Evolutionary conservation across 768 basidiomycete species (phyloP).

Genomic region (Cystofilobasidium ferigula): DNA sequence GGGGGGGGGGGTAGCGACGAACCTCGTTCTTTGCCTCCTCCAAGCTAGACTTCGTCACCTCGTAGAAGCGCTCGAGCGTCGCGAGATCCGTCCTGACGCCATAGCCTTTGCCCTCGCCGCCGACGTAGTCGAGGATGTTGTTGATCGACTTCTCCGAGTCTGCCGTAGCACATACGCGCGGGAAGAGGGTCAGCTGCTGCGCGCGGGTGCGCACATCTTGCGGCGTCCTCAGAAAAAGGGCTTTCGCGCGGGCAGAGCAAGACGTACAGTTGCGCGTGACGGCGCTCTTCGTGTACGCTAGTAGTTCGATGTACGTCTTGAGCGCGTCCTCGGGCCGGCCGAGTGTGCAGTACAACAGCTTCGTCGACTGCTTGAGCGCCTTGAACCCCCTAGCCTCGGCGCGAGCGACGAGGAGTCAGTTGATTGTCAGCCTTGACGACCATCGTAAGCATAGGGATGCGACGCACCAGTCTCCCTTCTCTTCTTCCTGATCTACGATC

Average conservation of each 20-base stretch:
- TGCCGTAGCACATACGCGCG: not conserved
- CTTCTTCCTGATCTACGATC: slow-evolving; percentile 82
- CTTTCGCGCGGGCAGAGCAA: not conserved
- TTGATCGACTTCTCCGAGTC: slow-evolving; percentile 98
- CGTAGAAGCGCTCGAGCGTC: slow-evolving; percentile 87
- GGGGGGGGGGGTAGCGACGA: slow-evolving; percentile 30
- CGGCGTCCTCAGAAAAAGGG: no score
- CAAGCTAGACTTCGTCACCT: slow-evolving; percentile 76
- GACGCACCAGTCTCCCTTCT: slow-evolving; percentile 82
- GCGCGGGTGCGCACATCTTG: no score
- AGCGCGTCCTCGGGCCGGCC: slow-evolving; percentile 74
- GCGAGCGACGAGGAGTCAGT: not conserved
- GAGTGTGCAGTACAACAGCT: slow-evolving; percentile 71
- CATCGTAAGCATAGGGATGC: not conserved
- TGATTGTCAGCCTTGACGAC: slow-evolving; percentile 3
- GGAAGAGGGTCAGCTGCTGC: no score
- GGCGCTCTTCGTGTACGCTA: slow-evolving; percentile 89
- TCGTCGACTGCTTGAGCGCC: slow-evolving; percentile 92
- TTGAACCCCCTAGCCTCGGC: slow-evolving; percentile 77
- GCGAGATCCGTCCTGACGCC: slow-evolving; percentile 46
- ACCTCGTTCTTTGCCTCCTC: slow-evolving; percentile 96
- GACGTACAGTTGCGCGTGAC: slow-evolving; percentile 61
- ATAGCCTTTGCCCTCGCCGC: slow-evolving; percentile 57
- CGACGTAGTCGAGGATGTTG: slow-evolving; percentile 93
- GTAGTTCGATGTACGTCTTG: slow-evolving; percentile 67